These are phyloP conservation scores for Nothophoma quercina DNA, from an alignment of 2,329 filamentous ascomycete genomes.

Conservation along the genomic window DNA sequence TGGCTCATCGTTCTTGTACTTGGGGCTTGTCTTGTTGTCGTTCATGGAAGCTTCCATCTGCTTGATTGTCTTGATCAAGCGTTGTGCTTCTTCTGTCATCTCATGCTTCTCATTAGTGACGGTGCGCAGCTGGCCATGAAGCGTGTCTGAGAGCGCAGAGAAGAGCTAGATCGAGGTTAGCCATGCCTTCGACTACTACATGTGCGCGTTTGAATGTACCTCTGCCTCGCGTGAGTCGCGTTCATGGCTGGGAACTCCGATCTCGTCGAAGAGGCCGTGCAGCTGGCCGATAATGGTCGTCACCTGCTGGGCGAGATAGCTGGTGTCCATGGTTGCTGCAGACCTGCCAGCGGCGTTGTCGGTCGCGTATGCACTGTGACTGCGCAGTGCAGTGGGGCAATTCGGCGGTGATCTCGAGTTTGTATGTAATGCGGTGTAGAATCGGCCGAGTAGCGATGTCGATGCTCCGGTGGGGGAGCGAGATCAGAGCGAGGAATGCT, in stretches of 20 bases:
- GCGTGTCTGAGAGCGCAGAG: conserved; percentile 85
- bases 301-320: conserved; percentile 93
- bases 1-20: conserved; percentile 73
- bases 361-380: conserved; percentile 46
- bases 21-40: conserved; percentile 71
- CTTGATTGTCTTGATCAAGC: conserved; percentile 82
- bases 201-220: conserved; percentile 58
- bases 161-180: conserved; percentile 71
- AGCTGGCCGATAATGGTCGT: conserved; percentile 92
- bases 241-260: conserved; percentile 93
- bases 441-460: conserved; percentile 9
- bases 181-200: background rate
- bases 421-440: conserved; percentile 13
- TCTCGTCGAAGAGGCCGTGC: conserved; percentile 95
- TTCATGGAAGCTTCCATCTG: conserved; percentile 94
- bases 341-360: conserved; percentile 44
- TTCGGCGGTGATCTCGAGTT: conserved; percentile 33
- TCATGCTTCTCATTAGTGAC: conserved; percentile 90
- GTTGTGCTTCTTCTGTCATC: conserved; percentile 87
- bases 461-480: conserved; percentile 6
- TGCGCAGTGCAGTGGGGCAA: conserved; percentile 29
- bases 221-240: conserved; percentile 88
- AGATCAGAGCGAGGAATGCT: conserved; percentile 12
- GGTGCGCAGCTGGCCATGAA: conserved; percentile 86
- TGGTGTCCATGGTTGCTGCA: conserved; percentile 76